Base-by-base conservation (phyloP, 2,329 filamentous ascomycete species). In the Scopulariopsis brevicaulis region DNA sequence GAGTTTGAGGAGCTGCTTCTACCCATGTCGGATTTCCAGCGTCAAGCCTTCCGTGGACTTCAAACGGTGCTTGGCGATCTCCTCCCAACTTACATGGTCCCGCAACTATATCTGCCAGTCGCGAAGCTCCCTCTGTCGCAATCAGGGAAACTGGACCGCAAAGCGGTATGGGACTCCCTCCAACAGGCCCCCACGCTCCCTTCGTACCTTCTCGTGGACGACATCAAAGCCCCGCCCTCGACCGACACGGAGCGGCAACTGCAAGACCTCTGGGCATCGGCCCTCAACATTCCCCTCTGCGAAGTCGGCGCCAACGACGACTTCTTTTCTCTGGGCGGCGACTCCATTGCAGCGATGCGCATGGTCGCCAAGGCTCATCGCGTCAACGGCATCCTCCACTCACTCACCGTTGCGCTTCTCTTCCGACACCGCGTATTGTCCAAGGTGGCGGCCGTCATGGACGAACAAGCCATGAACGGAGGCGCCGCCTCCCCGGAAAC, bases 311-410 rank as follows among this genome's bases (percentile, higher is more conserved):
- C 68, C 1, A 65, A 70, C 10, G 73, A 74, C 63, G 73, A 71
- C 65, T 80, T 79, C 68, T 76, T 79, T 63, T 68, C 68, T 1
- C 67, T 79, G 0, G 77, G 76, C 1, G 77, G 78, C 6, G 77
- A 81, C 65, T 81, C 77, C 0, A 68, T 80, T 1, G 68, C 71
- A 18, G 77, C 77, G 1, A 80, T 80, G 77, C 74, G 69, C 56
- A 69, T 80, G 3, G 74, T 78, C 1, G 70, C 75, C 1, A 69
- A 70, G 18, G 74, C 76, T 4, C 69, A 74, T 22, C 43, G 43
- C n/a, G 20, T 3, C 55, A 68, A 67, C 2, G 63, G 66, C 15
- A 20, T 15, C 8, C 43, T 48, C 43, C 61, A 79, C 3, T 60
- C 67, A 1, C 62, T 79, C 40, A 76, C 72, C 1, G 76, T 80